These are phyloP conservation scores for Eimeria necatrix DNA, from an alignment of 169 alveolate species.

Conservation along the genomic window DNA sequence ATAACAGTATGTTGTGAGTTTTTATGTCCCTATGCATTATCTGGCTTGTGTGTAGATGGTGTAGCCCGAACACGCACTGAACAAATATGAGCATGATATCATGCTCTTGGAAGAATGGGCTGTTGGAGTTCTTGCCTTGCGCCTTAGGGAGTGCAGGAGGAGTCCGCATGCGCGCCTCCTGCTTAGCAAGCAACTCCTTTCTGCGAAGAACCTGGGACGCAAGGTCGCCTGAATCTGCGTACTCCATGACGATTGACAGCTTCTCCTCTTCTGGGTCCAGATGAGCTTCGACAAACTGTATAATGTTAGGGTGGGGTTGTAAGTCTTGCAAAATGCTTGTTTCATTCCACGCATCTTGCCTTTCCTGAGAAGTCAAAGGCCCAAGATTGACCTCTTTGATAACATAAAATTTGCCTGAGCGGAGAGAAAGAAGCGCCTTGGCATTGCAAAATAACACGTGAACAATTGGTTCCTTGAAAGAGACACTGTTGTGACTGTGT, in stretches of 20 bases:
- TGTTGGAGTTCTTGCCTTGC: neutral
- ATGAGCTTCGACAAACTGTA: constrained; percentile 14
- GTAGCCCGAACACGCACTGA: constrained; percentile 91
- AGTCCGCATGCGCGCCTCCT: neutral
- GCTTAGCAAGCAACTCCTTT: constrained; percentile 51
- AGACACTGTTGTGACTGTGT: too few relatives aligned
- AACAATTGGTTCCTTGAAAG: neutral
- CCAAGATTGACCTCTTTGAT: constrained; percentile 62
- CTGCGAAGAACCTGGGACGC: constrained; percentile 49
- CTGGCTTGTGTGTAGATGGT: constrained; percentile 93
- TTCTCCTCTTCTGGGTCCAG: constrained; percentile 32
- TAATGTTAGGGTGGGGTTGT: constrained; percentile 64
- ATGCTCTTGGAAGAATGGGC: constrained; percentile 55
- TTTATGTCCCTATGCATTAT: constrained; percentile 96
- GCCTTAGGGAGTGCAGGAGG: neutral
- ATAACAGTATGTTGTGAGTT: constrained; percentile 94
- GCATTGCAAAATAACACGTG: neutral
- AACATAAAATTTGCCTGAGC: constrained; percentile 49
- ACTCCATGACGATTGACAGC: constrained; percentile 50
- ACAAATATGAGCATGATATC: constrained; percentile 87
- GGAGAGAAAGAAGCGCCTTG: neutral
- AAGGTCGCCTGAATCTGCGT: constrained; percentile 68
- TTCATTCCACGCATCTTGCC: constrained; percentile 64
- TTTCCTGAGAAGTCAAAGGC: neutral
- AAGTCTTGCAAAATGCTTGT: constrained; percentile 50